These are phyloP conservation scores for Dictyostelium capitatum DNA, from an alignment of 78 protist genomes.

Conservation along the genomic window DNA sequence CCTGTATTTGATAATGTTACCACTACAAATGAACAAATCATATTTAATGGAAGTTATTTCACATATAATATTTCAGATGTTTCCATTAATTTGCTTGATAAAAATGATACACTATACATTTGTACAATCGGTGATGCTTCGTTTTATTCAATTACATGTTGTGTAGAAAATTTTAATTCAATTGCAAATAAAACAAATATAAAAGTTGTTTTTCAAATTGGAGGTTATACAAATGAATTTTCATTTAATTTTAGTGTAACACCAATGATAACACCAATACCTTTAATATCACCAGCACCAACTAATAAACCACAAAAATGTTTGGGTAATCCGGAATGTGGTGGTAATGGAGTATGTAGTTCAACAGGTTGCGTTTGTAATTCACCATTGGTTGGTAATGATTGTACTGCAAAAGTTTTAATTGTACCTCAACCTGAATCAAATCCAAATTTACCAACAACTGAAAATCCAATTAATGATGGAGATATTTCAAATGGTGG, in stretches of 20 bases:
- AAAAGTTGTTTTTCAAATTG: neutral
- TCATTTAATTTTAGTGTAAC: neutral
- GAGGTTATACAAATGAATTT: neutral
- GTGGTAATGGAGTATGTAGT: neutral
- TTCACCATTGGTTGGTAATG: neutral
- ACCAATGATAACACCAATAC: neutral
- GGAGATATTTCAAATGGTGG: neutral
- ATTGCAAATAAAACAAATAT: neutral
- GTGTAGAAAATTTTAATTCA: no score
- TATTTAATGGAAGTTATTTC: neutral
- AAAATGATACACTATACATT: neutral
- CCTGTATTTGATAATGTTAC: neutral
- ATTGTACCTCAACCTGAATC: neutral
- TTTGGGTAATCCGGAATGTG: conserved; percentile 2
- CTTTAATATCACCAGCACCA: neutral
- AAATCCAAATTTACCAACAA: neutral
- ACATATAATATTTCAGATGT: neutral
- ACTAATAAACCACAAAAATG: neutral
- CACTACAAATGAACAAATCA: neutral
- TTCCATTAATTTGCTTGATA: neutral
- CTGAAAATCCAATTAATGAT: neutral
- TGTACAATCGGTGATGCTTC: neutral
- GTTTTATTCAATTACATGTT: neutral
- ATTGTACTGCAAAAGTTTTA: neutral
- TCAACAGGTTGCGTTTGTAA: neutral